phyloP scores from a whole-genome alignment of 257 asterid species.

The Nicotiana obtusifolia region DNA sequence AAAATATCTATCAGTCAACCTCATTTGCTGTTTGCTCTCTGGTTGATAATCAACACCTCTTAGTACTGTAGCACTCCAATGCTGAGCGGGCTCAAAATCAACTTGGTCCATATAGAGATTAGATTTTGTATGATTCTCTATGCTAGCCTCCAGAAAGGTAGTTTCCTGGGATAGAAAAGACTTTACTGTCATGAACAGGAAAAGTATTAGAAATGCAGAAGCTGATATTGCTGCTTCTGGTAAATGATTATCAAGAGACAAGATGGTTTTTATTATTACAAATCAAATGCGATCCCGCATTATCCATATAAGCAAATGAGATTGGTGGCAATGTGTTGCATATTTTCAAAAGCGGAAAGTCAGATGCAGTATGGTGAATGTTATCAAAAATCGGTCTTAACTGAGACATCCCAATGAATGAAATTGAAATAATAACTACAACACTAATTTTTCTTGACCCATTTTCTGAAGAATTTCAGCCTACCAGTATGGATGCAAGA shows the following conservation, averaged over 20 bases:
- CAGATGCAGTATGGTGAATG: neutral
- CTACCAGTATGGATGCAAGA: conserved; percentile 9
- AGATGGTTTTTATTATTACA: conserved; percentile 7
- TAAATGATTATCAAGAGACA: neutral
- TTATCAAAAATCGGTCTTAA: neutral
- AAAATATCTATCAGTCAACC: conserved; percentile 34
- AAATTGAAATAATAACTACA: neutral
- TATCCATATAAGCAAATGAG: neutral
- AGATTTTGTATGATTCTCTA: conserved; percentile 93
- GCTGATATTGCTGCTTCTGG: neutral
- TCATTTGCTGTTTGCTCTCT: conserved; percentile 35
- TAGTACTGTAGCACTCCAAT: conserved; percentile 75
- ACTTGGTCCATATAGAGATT: conserved; percentile 98
- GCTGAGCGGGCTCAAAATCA: conserved; percentile 89
- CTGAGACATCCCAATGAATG: neutral
- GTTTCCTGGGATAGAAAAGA: conserved; percentile 55
- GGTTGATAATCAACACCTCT: conserved; percentile 42
- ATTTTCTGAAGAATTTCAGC: neutral
- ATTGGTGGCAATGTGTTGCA: neutral
- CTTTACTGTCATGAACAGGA: conserved; percentile 5
- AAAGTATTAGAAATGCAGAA: neutral
- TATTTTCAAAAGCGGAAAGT: neutral
- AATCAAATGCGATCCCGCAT: conserved; percentile 11
- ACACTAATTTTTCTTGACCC: neutral
- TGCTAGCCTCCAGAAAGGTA: conserved; percentile 89